Evolutionary conservation across 768 basidiomycete genomes (phyloP).

Genomic region (Russula sp.): DNA sequence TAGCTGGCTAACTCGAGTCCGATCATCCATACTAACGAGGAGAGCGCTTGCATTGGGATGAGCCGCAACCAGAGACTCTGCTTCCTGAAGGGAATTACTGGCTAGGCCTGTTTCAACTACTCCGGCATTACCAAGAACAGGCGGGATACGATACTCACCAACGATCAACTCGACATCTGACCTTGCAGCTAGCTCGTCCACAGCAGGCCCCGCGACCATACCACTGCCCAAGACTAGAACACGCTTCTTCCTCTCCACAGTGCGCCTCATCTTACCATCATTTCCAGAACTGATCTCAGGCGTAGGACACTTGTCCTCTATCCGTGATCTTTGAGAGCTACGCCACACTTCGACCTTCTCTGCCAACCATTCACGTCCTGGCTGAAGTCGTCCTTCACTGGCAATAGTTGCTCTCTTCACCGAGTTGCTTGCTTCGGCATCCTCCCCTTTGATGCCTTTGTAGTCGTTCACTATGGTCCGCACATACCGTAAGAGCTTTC

Average conservation of each 20-base stretch:
- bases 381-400: conserved; percentile 50
- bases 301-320: not conserved
- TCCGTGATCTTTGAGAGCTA: conserved; percentile 1
- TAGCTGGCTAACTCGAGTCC: conserved; percentile 46
- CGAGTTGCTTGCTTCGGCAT: conserved; percentile 41
- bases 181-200: conserved; percentile 64
- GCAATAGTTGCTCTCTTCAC: conserved; percentile 74
- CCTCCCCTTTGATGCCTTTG: conserved; percentile 27
- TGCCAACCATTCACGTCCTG: conserved; percentile 57
- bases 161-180: conserved; percentile 67
- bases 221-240: conserved; percentile 86
- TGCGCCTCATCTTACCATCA: not conserved
- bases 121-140: not conserved
- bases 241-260: conserved; percentile 48
- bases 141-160: conserved; percentile 50
- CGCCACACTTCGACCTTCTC: conserved; percentile 49
- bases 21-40: conserved; percentile 58
- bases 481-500: conserved; percentile 65
- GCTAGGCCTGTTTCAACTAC: conserved; percentile 43
- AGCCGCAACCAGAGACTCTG: conserved; percentile 45
- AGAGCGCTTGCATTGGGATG: conserved; percentile 54
- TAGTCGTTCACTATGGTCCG: conserved; percentile 50
- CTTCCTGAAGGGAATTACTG: conserved; percentile 66
- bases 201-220: conserved; percentile 92
- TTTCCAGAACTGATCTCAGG: conserved; percentile 1